Conservation (phyloP, 768 basidiomycete genomes). For the Tulasnella sp. region DNA sequence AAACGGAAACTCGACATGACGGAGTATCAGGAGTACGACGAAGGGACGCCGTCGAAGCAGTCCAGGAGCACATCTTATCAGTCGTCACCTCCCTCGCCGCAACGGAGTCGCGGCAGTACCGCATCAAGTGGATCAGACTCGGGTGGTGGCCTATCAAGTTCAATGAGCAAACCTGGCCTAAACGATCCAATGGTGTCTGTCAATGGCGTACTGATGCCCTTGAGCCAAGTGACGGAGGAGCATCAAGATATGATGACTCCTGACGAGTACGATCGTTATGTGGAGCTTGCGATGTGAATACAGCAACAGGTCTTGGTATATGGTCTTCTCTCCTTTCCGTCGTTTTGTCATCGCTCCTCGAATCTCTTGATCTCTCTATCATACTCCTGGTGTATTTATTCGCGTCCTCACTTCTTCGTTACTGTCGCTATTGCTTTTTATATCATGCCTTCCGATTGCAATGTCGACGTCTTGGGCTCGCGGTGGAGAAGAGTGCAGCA, state of each 20-base stretch:
- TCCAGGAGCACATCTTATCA: conserved; percentile 6
- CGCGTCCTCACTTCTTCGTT: not conserved
- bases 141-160: conserved; percentile 8
- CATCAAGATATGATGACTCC: conserved; percentile 88
- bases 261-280: conserved; percentile 74
- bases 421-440: not conserved
- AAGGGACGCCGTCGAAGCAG: conserved; percentile 2
- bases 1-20: conserved; percentile 3
- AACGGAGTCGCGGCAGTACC: not conserved
- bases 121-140: not conserved
- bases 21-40: not conserved
- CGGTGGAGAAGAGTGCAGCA: not conserved
- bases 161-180: not conserved
- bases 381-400: not conserved
- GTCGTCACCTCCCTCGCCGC: not conserved
- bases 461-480: not conserved
- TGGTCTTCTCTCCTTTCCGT: not conserved
- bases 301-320: not conserved
- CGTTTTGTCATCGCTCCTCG: not conserved
- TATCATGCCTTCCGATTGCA: not conserved
- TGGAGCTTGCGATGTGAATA: not conserved
- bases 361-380: not conserved
- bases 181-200: conserved; percentile 29
- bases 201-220: conserved; percentile 57
- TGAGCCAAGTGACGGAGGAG: conserved; percentile 80